Evolutionary conservation across 768 basidiomycete species (phyloP).

Genomic region (Boletus coccyginus): DNA sequence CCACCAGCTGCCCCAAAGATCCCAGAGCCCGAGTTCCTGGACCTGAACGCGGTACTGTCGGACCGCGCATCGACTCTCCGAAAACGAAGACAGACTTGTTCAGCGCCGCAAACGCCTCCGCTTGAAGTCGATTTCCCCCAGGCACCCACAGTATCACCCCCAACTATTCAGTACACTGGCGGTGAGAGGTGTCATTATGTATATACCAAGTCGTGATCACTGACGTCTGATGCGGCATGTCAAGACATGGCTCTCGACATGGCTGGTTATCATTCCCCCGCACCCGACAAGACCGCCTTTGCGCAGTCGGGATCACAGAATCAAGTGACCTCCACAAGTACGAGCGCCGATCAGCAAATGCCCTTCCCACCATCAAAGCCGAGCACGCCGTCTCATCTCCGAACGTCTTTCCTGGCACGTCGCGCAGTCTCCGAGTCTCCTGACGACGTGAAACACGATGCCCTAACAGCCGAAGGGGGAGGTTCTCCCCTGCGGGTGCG

Average conservation of each 20-base stretch:
- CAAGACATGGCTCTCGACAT: slow-evolving; percentile 78
- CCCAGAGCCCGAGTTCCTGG: slow-evolving; percentile 79
- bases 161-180: slow-evolving; percentile 61
- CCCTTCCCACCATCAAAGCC: slow-evolving; percentile 22
- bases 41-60: slow-evolving; percentile 56
- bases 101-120: slow-evolving; percentile 31
- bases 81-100: slow-evolving; percentile 24
- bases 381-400: slow-evolving; percentile 20
- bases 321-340: slow-evolving; percentile 4
- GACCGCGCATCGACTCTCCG: slow-evolving; percentile 18
- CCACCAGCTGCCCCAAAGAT: slow-evolving; percentile 14
- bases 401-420: slow-evolving; percentile 37
- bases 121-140: slow-evolving; percentile 44
- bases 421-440: slow-evolving; percentile 65
- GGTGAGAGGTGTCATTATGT: slow-evolving; percentile 36
- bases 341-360: slow-evolving; percentile 8
- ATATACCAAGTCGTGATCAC: not conserved
- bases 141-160: slow-evolving; percentile 42
- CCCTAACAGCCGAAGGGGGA: slow-evolving; percentile 3
- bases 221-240: slow-evolving; percentile 4
- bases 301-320: slow-evolving; percentile 8
- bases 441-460: slow-evolving; percentile 36
- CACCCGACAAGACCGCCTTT: not conserved
- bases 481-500: slow-evolving; percentile 36
- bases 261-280: slow-evolving; percentile 67